Evolutionary conservation across 192 early-diverging fungal genomes (phyloP).

Genomic region (Backusella liffmaniae): DNA sequence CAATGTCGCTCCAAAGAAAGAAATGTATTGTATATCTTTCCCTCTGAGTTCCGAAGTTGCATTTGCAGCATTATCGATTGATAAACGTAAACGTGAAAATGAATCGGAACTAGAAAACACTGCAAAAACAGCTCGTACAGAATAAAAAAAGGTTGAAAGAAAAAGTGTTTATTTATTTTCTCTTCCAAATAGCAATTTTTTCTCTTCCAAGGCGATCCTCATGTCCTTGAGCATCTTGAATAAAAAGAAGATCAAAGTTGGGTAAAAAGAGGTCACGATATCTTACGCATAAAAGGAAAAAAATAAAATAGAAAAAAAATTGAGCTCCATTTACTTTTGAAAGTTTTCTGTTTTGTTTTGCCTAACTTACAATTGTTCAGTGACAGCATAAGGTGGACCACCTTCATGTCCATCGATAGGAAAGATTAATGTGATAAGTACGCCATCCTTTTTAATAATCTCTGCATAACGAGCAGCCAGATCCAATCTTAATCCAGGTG

Average conservation of each 20-base stretch:
- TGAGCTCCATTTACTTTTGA: not conserved
- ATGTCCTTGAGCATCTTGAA: constrained; percentile 60
- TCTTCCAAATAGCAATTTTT: constrained; percentile 64
- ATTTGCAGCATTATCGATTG: constrained; percentile 38
- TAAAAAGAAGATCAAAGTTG: constrained; percentile 63
- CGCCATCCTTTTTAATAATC: constrained; percentile 62
- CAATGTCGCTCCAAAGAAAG: constrained; percentile 96
- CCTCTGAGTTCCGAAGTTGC: constrained; percentile 75
- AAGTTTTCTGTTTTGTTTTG: not conserved
- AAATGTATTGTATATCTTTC: constrained; percentile 96
- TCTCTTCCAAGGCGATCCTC: constrained; percentile 55
- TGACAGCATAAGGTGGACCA: constrained; percentile 76
- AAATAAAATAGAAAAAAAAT: no score
- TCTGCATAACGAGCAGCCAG: constrained; percentile 70
- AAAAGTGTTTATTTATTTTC: constrained; percentile 36
- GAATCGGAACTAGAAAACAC: constrained; percentile 1
- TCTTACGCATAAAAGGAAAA: not conserved
- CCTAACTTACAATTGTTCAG: constrained; percentile 56
- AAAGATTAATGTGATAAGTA: constrained; percentile 76
- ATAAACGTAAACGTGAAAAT: constrained; percentile 13
- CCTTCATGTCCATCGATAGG: constrained; percentile 64
- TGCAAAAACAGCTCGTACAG: constrained; percentile 5
- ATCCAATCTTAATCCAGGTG: constrained; percentile 52
- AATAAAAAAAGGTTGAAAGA: constrained; percentile 5
- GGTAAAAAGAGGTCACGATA: constrained; percentile 40